Conservation (phyloP, 371 early-diverging fungal species). For the Coemansia sp. region DNA sequence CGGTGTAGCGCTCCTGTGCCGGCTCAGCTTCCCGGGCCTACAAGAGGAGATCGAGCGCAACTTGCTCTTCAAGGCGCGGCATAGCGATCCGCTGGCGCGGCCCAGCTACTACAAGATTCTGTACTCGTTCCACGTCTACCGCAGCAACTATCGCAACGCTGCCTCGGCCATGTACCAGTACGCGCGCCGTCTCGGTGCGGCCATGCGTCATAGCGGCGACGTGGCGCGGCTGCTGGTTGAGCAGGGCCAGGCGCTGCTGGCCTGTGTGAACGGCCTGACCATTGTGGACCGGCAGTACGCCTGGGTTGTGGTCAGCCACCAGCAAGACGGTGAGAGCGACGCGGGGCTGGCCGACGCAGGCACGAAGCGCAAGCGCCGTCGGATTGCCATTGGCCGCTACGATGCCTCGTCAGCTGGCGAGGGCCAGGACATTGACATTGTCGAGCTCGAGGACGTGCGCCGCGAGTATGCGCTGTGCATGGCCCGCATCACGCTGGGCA, state of each 20-base stretch:
- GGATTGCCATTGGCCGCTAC: constrained; percentile 29
- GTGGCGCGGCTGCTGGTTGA: constrained; percentile 42
- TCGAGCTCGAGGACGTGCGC: constrained; percentile 51
- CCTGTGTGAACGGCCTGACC: constrained; percentile 52
- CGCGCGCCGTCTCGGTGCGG: constrained; percentile 46
- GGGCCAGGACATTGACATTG: constrained; percentile 41
- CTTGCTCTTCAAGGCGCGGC: constrained; percentile 54
- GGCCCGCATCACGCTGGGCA: constrained; percentile 52
- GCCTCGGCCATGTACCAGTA: constrained; percentile 57
- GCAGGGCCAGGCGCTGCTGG: constrained; percentile 53
- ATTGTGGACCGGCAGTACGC: constrained; percentile 50
- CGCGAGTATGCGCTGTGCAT: constrained; percentile 53
- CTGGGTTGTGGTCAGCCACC: constrained; percentile 51
- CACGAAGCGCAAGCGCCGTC: constrained; percentile 28
- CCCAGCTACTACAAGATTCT: constrained; percentile 55
- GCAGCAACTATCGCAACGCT: constrained; percentile 56
- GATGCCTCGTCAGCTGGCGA: constrained; percentile 15
- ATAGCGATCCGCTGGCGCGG: constrained; percentile 34
- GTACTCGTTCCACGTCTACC: constrained; percentile 54
- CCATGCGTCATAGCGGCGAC: constrained; percentile 35
- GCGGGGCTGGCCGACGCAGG: background rate
- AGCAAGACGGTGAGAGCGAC: background rate
- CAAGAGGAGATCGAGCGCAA: constrained; percentile 55
- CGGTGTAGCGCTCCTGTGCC: constrained; percentile 45
- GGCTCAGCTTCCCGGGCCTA: constrained; percentile 48